Evolutionary conservation across 352 stramenopile genomes (phyloP), one percentile per base, ranked within the genome.

Genomic region (Peronospora destructor): DNA sequence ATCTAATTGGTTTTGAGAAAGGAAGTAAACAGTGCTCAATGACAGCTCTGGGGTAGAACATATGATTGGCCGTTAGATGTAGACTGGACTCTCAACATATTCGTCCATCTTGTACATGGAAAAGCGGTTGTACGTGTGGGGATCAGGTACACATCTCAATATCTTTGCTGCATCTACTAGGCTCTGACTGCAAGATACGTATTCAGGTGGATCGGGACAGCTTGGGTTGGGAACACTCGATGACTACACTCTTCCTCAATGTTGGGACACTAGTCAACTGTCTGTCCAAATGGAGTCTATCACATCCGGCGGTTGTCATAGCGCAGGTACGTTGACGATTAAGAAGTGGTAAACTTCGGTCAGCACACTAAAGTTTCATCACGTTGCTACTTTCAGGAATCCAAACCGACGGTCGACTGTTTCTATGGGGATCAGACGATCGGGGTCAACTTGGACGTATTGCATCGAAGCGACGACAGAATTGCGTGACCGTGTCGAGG

Each of bases 391-490:
- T n/a, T 37, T 12, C 23, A 83, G 75, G 65, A 37, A 47, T 67
- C 1, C 14, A 34, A 36, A 23, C 26, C 0, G 48, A 56, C 29
- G 64, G 72, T 3, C 16, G 51, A 23, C 58, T 93, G 1, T 93
- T 77, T 34, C 36, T 85, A 0, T 93, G 82, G 82, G 82, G 82
- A 3, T 74, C 77, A 6, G 69, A 87, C 47, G 78, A 78, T 28
- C 72, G 69, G 34, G 39, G 49, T 1, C 82, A 91, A 37, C 50
- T 90, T 9, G 69, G 63, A 33, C 23, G 46, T 9, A 1, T 4
- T 11, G 28, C 5, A 10, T 55, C 39, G 12, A 38, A 66, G 4
- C 46, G 32, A 37, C 36, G n/a, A 11, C 52, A 47, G 16, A 58
- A 29, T 10, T 38, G 43, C 14, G 44, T 58, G 26, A 55, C 25